Evolutionary conservation across 2,329 filamentous ascomycete species (phyloP).

Genomic region (Penicillium aurantiogriseum): DNA sequence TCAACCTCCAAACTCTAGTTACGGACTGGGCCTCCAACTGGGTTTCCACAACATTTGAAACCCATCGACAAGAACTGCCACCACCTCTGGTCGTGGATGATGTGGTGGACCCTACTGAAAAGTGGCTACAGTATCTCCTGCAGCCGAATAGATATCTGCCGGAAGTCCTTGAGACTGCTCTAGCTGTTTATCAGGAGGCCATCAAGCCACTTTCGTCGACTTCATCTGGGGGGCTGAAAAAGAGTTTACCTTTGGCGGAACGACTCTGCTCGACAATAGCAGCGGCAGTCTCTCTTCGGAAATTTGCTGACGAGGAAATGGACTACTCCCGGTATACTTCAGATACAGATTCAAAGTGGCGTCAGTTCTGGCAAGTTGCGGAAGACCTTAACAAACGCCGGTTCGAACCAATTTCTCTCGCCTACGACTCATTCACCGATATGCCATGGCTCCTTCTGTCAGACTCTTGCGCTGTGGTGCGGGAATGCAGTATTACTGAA

Average conservation of each 20-base stretch:
- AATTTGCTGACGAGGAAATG: conserved; percentile 61
- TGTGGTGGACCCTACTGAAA: conserved; percentile 69
- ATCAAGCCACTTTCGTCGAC: conserved; percentile 42
- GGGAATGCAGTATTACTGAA: conserved; percentile 77
- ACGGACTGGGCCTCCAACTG: conserved; percentile 67
- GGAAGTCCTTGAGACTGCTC: conserved; percentile 76
- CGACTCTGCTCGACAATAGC: conserved; percentile 71
- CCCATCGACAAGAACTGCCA: conserved; percentile 51
- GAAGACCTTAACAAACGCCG: conserved; percentile 82
- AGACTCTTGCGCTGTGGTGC: conserved; percentile 74
- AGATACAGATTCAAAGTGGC: conserved; percentile 81
- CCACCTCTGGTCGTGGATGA: conserved; percentile 63
- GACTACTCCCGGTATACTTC: conserved; percentile 73
- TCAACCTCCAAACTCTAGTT: conserved; percentile 64
- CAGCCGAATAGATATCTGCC: conserved; percentile 78
- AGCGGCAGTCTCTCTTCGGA: conserved; percentile 65
- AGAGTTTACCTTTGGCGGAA: conserved; percentile 65
- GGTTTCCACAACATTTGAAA: conserved; percentile 66
- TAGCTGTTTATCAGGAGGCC: conserved; percentile 75
- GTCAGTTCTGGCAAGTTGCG: conserved; percentile 80
- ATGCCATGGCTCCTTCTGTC: conserved; percentile 83
- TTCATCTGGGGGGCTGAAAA: conserved; percentile 43
- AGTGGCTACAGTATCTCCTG: conserved; percentile 82
- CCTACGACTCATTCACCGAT: conserved; percentile 67
- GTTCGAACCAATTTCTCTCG: conserved; percentile 75